phyloP scores from a whole-genome alignment of 169 alveolate genomes.

The Condylostoma magnum region DNA sequence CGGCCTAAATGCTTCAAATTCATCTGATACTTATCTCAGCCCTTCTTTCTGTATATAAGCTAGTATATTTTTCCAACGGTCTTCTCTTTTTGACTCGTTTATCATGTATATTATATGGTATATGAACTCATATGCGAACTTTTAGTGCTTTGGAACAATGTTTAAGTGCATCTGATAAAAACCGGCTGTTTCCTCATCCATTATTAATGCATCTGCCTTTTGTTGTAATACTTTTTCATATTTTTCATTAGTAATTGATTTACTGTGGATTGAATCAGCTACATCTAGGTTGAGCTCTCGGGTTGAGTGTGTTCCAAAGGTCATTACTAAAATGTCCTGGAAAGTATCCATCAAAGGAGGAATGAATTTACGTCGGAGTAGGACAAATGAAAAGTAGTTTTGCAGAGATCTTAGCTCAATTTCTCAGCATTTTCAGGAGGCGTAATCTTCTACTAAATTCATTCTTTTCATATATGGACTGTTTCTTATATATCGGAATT shows the following conservation, averaged over 20 bases:
- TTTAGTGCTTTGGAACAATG: background rate
- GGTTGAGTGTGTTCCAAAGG: conserved; percentile 27
- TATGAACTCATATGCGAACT: conserved; percentile 19
- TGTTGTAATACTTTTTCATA: background rate
- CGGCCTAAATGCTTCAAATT: background rate
- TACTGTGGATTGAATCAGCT: conserved; percentile 18
- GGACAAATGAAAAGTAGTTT: conserved; percentile 32
- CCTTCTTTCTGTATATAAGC: background rate
- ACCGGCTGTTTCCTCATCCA: conserved; percentile 31
- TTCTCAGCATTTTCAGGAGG: conserved; percentile 57
- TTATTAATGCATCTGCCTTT: conserved; percentile 19
- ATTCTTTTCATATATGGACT: conserved; percentile 47
- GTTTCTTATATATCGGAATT: conserved; percentile 9
- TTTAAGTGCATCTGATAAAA: conserved; percentile 6
- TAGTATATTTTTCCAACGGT: background rate
- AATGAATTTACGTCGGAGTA: conserved; percentile 51
- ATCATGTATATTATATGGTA: background rate
- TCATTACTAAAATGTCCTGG: conserved; percentile 40
- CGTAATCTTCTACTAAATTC: conserved; percentile 44
- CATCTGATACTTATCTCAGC: background rate
- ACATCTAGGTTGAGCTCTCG: conserved; percentile 7
- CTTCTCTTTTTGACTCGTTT: background rate
- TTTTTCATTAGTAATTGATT: conserved; percentile 9
- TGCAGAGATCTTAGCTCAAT: conserved; percentile 29
- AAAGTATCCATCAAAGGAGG: conserved; percentile 61